Evolutionary conservation across 345 rosid species (phyloP).

Genomic region (Cardamine chenopodiifolia): DNA sequence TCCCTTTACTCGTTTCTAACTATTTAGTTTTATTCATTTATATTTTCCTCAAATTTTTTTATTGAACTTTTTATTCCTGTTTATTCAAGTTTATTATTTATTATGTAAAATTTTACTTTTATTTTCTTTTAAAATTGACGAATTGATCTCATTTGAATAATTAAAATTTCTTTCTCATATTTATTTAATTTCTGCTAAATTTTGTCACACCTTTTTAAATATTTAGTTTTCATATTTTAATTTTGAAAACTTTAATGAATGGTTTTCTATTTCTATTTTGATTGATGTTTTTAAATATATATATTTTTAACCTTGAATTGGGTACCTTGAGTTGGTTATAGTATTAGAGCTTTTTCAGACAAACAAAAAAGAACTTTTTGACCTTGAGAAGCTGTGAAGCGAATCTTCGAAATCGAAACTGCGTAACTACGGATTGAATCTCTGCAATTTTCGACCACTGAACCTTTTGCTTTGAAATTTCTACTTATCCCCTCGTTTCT

Average conservation of each 20-base stretch:
- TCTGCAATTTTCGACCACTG: slow-evolving; percentile 9
- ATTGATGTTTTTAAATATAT: background rate
- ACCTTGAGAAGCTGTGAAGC: slow-evolving; percentile 1
- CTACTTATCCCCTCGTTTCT: background rate
- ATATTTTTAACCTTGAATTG: background rate
- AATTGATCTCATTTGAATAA: background rate
- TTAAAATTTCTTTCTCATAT: background rate
- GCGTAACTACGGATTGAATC: background rate
- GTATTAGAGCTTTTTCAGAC: background rate
- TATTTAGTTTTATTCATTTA: background rate
- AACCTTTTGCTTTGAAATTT: background rate
- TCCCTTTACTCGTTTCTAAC: background rate
- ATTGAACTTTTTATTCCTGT: background rate
- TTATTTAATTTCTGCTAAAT: background rate
- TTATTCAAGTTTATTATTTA: background rate
- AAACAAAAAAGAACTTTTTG: background rate
- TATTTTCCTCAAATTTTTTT: background rate
- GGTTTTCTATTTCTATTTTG: background rate
- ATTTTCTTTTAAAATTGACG: background rate
- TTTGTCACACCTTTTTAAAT: background rate
- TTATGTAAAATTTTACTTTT: background rate
- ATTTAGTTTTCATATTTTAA: background rate
- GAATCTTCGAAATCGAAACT: background rate
- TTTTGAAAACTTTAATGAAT: background rate
- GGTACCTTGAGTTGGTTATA: background rate